A percentile compares a stretch with the other conserved stretches of the same genome.
These are phyloP conservation scores for Pythium sukuiense DNA, from an alignment of 352 stramenopile genomes.

Conservation along the genomic window DNA sequence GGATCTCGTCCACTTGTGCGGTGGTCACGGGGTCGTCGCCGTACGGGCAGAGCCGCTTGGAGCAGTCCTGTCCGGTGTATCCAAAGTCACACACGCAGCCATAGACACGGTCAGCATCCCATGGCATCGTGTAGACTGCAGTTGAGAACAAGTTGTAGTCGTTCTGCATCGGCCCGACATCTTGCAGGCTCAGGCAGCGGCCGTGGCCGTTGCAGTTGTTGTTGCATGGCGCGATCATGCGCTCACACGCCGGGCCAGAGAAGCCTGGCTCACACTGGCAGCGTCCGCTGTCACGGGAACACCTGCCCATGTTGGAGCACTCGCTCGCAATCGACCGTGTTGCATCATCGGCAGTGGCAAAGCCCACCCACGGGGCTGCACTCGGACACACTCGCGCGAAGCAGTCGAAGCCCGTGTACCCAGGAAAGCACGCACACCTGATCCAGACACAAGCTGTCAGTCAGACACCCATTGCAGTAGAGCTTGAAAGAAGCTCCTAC, in stretches of 20 bases:
- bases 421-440: slow-evolving; percentile 83
- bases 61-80: slow-evolving; percentile 88
- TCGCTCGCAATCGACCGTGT: slow-evolving; percentile 46
- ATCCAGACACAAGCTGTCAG: background rate
- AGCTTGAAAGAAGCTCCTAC: background rate
- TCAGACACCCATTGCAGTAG: background rate
- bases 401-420: slow-evolving; percentile 90
- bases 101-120: slow-evolving; percentile 85
- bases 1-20: slow-evolving; percentile 75
- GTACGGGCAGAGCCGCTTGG: slow-evolving; percentile 73
- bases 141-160: slow-evolving; percentile 66
- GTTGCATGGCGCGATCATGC: slow-evolving; percentile 60
- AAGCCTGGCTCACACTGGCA: slow-evolving; percentile 87
- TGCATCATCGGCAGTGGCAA: slow-evolving; percentile 42
- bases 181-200: slow-evolving; percentile 78
- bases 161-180: slow-evolving; percentile 48
- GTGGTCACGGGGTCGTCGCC: slow-evolving; percentile 86
- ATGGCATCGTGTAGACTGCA: slow-evolving; percentile 55
- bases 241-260: slow-evolving; percentile 60
- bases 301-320: slow-evolving; percentile 77
- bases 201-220: slow-evolving; percentile 89
- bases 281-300: slow-evolving; percentile 63
- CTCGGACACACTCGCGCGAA: slow-evolving; percentile 66
- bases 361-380: slow-evolving; percentile 61
- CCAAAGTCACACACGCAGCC: slow-evolving; percentile 90